Base-by-base conservation (phyloP, 345 rosid genomes). In the Linum tenue region DNA sequence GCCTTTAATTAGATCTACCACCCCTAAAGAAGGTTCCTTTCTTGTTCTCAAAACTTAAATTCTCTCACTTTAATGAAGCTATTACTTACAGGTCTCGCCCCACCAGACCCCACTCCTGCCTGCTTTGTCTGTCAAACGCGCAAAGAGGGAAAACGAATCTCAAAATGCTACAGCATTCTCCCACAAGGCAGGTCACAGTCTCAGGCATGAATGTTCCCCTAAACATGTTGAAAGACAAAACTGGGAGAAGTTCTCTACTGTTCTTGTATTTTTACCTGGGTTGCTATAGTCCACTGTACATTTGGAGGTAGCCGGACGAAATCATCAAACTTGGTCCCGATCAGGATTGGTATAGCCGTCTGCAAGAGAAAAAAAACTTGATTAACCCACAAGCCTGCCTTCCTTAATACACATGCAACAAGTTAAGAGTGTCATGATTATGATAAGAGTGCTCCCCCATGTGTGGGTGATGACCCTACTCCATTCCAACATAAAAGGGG, bases 251-350 rank as follows among this genome's bases (percentile, higher is more conserved):
- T 22, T 22, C 31, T 22, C 31, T 22, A 22, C 31, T 22, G 31
- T 22, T 22, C 31, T 22, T 22, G 31, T 22, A 22, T 22, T 22
- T 11, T 61, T 82, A 92, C 99, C 97, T 92, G 97, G 59, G 92
- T 90, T 5, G 80, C 78, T 60, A 94, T 88, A 0, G 99, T 78
- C 96, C 90, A 90, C 64, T 94, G 99, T 71, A 94, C 78, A 79
- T 94, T 85, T 5, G 89, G 92, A 39, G 99, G 99, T 17, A 94
- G 90, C 53, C 60, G 76, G 22, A 88, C 87, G 58, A 94, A 94
- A 68, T 90, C 96, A 77, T 94, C 99, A 64, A 94, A 94, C 72
- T 94, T 94, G 68, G 97, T 90, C 67, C 99, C 99, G 64, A 94
- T 82, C 69, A 94, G 56, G 65, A 94, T 79, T 50, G 99, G 99